Evolutionary conservation across 2,329 filamentous ascomycete species (phyloP).

Genomic region (Hymenoscyphus albidus): DNA sequence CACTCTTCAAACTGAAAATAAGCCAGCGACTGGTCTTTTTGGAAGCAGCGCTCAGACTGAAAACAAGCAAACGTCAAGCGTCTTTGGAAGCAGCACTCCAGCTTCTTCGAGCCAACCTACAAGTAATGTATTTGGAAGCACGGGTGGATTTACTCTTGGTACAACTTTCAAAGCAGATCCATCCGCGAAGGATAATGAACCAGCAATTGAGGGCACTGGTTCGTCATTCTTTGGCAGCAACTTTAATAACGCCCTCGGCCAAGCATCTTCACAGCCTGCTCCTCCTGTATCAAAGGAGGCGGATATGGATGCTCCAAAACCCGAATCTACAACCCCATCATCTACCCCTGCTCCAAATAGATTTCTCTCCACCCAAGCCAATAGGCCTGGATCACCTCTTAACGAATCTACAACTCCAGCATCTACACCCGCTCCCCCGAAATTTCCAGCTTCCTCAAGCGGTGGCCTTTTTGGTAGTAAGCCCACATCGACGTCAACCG

Average conservation of each 20-base stretch:
- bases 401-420: constrained; percentile 11
- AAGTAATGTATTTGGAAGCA: constrained; percentile 11
- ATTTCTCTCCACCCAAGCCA: neutral
- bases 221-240: constrained; percentile 57
- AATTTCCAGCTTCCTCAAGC: constrained; percentile 14
- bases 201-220: constrained; percentile 40
- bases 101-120: constrained; percentile 33
- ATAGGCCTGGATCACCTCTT: neutral
- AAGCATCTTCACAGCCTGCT: constrained; percentile 37
- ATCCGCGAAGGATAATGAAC: constrained; percentile 57
- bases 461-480: constrained; percentile 17
- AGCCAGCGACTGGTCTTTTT: constrained; percentile 27
- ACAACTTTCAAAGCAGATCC: constrained; percentile 38
- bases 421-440: constrained; percentile 11
- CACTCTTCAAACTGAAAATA: constrained; percentile 8
- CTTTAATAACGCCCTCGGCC: constrained; percentile 57
- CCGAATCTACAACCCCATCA: constrained; percentile 24
- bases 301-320: constrained; percentile 43
- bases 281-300: constrained; percentile 43
- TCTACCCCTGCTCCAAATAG: constrained; percentile 27
- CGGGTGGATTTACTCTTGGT: constrained; percentile 28
- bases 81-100: constrained; percentile 37
- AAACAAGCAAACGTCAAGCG: constrained; percentile 15
- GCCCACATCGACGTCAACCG: constrained; percentile 6
- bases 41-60: constrained; percentile 38